Base-by-base conservation (phyloP, 2,329 filamentous ascomycete genomes). In the Exophiala oligosperma region DNA sequence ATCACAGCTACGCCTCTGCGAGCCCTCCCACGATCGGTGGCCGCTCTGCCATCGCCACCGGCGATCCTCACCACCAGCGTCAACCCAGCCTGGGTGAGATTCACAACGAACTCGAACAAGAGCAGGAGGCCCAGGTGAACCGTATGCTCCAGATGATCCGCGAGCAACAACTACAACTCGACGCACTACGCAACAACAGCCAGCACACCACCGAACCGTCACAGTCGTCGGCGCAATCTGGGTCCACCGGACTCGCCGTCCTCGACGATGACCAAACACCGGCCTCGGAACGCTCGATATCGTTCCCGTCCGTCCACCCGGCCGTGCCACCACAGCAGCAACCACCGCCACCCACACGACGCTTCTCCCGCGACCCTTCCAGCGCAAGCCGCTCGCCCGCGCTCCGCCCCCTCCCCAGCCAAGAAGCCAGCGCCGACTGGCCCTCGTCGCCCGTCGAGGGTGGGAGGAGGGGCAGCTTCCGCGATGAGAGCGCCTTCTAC, bases 61-160 rank as follows among this genome's bases (percentile, higher is more conserved):
- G 74, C 23, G 76, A 79, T 64, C 76, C 76, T 17, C 76, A 79
- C 61, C 77, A 79, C 46, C 77, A 79, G 46, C 74, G 78, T 8
- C 70, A 77, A 24, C 77, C 77, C 4, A 79, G 76, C 29, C 62
- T 80, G 32, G 78, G 78, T 24, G 77, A 80, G 64, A 68, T 80
- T 29, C 78, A 80, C 65, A 78, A 80, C 62, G 77, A 79, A 60
- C 63, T 80, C 46, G 78, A 80, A 62, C 76, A 80, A 64, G 78
- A 80, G 62, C 78, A 80, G 62, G 78, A 80, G 67, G 77, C 76
- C 14, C 78, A 80, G 71, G 78, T 80, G 67, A 80, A 80, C 59
- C 76, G 78, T 47, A 73, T 80, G n/a, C 68, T 80, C 29, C 75
- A 75, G 57, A 77, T 78, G 73, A 80, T 80, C 53, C 74, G 77